Evolutionary conservation across 2,329 filamentous ascomycete genomes (phyloP).

Genomic region (Tolypocladium sp.): DNA sequence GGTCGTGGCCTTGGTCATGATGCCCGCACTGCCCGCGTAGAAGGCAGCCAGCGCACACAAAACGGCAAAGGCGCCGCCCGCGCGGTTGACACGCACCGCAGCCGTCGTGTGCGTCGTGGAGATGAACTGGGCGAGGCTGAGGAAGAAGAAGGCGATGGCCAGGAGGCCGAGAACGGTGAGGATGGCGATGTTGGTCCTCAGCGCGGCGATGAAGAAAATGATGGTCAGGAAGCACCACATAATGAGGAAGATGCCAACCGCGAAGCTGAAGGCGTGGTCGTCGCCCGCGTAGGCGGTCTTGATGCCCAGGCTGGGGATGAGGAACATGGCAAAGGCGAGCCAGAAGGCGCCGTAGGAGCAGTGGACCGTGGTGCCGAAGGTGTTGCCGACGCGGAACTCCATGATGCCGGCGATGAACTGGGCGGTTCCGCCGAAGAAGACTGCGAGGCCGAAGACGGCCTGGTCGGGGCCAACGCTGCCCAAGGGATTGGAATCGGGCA

Average conservation of each 20-base stretch:
- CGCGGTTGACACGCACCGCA: constrained; percentile 34
- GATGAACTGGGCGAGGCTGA: constrained; percentile 48
- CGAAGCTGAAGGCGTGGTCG: constrained; percentile 32
- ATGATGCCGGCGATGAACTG: constrained; percentile 58
- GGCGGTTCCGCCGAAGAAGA: constrained; percentile 55
- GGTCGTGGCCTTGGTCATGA: constrained; percentile 32
- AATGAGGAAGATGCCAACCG: constrained; percentile 49
- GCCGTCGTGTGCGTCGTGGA: constrained; percentile 22
- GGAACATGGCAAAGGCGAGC: constrained; percentile 50
- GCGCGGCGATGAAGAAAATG: constrained; percentile 44
- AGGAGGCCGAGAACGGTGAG: constrained; percentile 49
- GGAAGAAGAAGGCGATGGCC: constrained; percentile 47
- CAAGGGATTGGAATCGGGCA: constrained; percentile 22
- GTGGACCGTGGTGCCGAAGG: constrained; percentile 52
- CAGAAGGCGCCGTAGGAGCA: constrained; percentile 55
- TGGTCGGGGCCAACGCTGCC: constrained; percentile 24
- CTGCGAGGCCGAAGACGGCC: constrained; percentile 24
- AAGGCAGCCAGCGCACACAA: constrained; percentile 27
- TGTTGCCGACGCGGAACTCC: constrained; percentile 46
- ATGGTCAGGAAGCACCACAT: constrained; percentile 51
- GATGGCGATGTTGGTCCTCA: constrained; percentile 50
- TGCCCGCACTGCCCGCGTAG: constrained; percentile 28
- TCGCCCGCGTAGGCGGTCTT: constrained; percentile 30
- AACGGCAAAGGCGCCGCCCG: constrained; percentile 27
- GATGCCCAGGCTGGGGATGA: constrained; percentile 42